Base-by-base conservation (phyloP, 768 basidiomycete species). In the Coprinellus micaceus region DNA sequence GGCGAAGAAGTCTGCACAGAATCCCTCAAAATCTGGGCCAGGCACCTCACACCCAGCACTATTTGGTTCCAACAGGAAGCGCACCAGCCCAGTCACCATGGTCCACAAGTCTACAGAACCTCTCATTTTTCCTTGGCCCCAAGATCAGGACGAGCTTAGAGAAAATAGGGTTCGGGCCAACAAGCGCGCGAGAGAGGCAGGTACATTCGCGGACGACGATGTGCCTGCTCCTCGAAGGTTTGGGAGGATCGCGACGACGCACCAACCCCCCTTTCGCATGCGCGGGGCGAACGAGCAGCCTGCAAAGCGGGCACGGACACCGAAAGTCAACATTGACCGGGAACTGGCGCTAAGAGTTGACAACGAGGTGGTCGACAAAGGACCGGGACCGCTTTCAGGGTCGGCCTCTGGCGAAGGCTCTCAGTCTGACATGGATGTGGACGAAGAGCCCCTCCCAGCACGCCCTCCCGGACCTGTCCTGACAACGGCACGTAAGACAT, bases 341-440 rank as follows among this genome's bases (percentile, higher is more conserved):
- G n/a, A 24, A 48, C 24, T 17, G n/a, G 47, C 7, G 17, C 47
- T 48, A 9, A 24, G 26, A 48, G 29, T 13, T 15, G 24, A 2
- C 26, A 29, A 5, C 24, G 24, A 13, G 24, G 24, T 30, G 24
- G 24, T 28, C 13, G 47, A 26, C 15, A 29, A 48, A 48, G 24
- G 24, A 22, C 24, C 24, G 7, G 25, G 47, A 4, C 7, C 15
- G 15, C 24, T 26, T 9, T 12, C 17, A 4, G 54, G 52, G 15
- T 47, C 51, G 28, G 21, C 11, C 10, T 36, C 36, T 1, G 41
- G 26, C 9, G 30, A 25, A 17, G 49, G 40, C 13, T 29, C 25
- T 22, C 29, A 50, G 7, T 26, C 33, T 2, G 11, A 46, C 25
- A 60, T 60, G 59, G 55, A 60, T 4, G 55, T 60, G 13, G 59